Percentiles rank a stretch among this genome's conserved stretches.
phyloP scores from a whole-genome alignment of 2,329 filamentous ascomycete genomes.

The Ophiostoma ulmi region DNA sequence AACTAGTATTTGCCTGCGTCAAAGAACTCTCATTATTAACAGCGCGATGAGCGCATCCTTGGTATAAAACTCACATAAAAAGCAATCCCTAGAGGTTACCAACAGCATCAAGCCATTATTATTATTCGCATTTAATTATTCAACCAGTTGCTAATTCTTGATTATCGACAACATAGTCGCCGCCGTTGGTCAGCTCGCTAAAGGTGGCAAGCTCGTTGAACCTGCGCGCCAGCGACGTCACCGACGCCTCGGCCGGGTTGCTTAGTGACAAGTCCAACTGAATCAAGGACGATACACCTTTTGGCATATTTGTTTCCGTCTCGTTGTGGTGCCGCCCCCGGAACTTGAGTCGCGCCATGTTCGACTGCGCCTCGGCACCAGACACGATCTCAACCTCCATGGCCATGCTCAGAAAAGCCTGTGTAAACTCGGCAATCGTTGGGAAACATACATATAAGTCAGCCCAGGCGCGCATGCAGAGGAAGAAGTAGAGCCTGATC shows the following conservation, averaged over 20 bases:
- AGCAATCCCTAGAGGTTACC: too few species aligned
- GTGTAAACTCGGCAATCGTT: slow-evolving; percentile 29
- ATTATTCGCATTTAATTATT: too few species aligned
- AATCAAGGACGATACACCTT: slow-evolving; percentile 15
- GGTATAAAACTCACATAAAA: too few species aligned
- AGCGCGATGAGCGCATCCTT: too few species aligned
- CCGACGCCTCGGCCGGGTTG: slow-evolving; percentile 21
- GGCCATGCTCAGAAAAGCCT: slow-evolving; percentile 31
- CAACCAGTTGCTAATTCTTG: not conserved
- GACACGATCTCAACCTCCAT: slow-evolving; percentile 24
- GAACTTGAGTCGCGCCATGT: slow-evolving; percentile 8
- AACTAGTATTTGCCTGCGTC: too few species aligned
- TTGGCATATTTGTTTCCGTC: not conserved
- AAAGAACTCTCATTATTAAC: too few species aligned
- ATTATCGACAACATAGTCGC: slow-evolving; percentile 5
- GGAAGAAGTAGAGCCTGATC: slow-evolving; percentile 30
- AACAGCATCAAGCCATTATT: too few species aligned
- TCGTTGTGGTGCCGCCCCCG: slow-evolving; percentile 14
- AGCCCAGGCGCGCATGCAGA: slow-evolving; percentile 31
- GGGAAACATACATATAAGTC: slow-evolving; percentile 30
- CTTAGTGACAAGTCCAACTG: slow-evolving; percentile 22
- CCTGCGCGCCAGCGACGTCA: slow-evolving; percentile 15
- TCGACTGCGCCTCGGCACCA: slow-evolving; percentile 23
- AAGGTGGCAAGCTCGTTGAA: slow-evolving; percentile 19
- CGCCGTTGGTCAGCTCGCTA: slow-evolving; percentile 4